Evolutionary conservation across 257 asterid species (phyloP).

Genomic region (Scutellaria minor): DNA sequence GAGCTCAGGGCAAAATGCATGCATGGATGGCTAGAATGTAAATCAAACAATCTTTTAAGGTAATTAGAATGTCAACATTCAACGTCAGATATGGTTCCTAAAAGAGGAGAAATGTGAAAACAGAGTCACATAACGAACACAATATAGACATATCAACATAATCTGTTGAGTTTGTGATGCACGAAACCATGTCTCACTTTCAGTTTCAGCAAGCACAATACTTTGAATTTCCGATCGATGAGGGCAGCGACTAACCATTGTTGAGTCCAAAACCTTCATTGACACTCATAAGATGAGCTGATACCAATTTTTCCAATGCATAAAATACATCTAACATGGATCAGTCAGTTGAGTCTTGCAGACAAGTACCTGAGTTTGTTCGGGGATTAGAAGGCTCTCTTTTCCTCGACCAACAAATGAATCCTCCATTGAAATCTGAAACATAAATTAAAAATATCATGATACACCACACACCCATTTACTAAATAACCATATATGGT

Average conservation of each 20-base stretch:
- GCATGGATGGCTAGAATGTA: background rate
- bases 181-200: constrained; percentile 50
- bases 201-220: constrained; percentile 65
- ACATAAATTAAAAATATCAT: constrained; percentile 2
- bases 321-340: constrained; percentile 4
- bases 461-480: constrained; percentile 12
- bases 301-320: constrained; percentile 11
- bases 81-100: background rate
- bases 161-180: background rate
- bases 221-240: constrained; percentile 92
- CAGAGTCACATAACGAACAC: constrained; percentile 6
- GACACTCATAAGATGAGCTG: constrained; percentile 32
- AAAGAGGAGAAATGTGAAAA: constrained; percentile 9
- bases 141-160: background rate
- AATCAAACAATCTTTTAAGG: background rate
- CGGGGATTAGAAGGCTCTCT: constrained; percentile 86
- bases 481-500: background rate
- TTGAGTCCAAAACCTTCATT: constrained; percentile 74
- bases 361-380: constrained; percentile 60
- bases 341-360: constrained; percentile 13
- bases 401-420: constrained; percentile 73
- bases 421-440: constrained; percentile 67
- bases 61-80: background rate
- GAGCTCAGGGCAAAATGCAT: background rate
- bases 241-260: constrained; percentile 73